These are phyloP conservation scores for Pyropia haitanensis DNA, from an alignment of 23 red algal genomes.

Conservation along the genomic window DNA sequence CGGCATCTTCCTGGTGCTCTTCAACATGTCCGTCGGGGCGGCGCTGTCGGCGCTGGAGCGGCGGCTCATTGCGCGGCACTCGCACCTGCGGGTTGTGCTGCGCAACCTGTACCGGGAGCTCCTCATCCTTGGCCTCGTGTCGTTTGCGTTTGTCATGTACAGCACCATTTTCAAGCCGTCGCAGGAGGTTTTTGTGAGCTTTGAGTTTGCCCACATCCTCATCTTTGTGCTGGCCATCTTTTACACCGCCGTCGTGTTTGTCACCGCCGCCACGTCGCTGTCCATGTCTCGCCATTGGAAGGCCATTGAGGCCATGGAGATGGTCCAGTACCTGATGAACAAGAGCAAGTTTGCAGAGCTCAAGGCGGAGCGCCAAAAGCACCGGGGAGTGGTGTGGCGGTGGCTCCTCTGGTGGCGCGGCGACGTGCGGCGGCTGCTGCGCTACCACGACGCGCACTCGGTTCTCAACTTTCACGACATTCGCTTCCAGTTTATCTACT, in stretches of 20 bases:
- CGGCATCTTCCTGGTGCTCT: background rate
- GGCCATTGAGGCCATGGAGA: slow-evolving; percentile 1
- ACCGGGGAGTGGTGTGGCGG: slow-evolving; percentile 1
- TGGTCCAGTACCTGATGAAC: background rate
- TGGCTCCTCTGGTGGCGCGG: slow-evolving; percentile 1
- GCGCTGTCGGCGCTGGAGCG: slow-evolving; percentile 6
- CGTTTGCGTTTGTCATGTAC: background rate
- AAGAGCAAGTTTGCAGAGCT: background rate
- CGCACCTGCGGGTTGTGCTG: slow-evolving; percentile 1
- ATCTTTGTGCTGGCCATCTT: slow-evolving; percentile 12
- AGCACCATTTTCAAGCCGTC: background rate
- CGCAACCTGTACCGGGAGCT: slow-evolving; percentile 13
- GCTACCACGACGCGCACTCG: background rate
- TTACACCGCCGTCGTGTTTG: slow-evolving; percentile 1
- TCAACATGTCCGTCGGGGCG: background rate
- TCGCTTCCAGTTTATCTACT: slow-evolving; percentile 21
- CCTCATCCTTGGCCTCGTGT: slow-evolving; percentile 7
- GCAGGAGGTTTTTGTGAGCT: background rate
- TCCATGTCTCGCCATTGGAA: background rate
- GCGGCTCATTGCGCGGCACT: background rate
- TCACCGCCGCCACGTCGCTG: background rate
- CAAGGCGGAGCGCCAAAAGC: background rate
- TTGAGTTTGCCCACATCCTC: slow-evolving; percentile 21
- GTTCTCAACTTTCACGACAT: slow-evolving; percentile 15
- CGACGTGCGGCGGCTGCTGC: background rate